Evolutionary conservation across 495 filamentous ascomycete genomes (phyloP).

Genomic region (Pyrenula massariospora): DNA sequence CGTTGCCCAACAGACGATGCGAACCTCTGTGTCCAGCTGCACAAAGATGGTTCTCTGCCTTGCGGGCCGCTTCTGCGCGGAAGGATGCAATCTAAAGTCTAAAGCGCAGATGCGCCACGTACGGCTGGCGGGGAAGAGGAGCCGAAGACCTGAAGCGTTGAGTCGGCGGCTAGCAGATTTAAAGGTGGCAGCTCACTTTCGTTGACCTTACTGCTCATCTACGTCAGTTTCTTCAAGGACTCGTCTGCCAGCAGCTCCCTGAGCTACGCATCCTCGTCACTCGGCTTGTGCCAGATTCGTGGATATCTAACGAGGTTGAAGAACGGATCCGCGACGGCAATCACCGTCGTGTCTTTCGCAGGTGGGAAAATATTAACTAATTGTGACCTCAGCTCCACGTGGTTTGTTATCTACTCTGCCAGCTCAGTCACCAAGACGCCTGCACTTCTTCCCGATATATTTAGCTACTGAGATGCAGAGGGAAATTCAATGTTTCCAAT

Average conservation of each 20-base stretch:
- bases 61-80: conserved; percentile 71
- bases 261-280: conserved; percentile 20
- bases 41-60: conserved; percentile 56
- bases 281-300: conserved; percentile 27
- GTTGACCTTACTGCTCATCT: conserved; percentile 34
- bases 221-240: conserved; percentile 33
- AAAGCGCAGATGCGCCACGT: conserved; percentile 63
- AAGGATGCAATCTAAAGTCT: conserved; percentile 71
- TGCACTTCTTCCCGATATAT: no score
- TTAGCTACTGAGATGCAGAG: no score
- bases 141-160: conserved; percentile 43
- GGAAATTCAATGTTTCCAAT: no score
- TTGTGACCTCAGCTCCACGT: conserved; percentile 33
- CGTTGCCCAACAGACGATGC: conserved; percentile 39
- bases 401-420: conserved; percentile 31
- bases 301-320: conserved; percentile 39
- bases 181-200: conserved; percentile 44
- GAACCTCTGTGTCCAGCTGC: conserved; percentile 34
- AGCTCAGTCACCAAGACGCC: conserved; percentile 46
- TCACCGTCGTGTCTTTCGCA: conserved; percentile 48
- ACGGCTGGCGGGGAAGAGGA: conserved; percentile 70
- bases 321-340: conserved; percentile 38
- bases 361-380: conserved; percentile 39
- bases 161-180: no score
- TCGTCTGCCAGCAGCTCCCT: conserved; percentile 35